Evolutionary conservation across 495 filamentous ascomycete genomes (phyloP), one percentile per base, ranked within the genome.

Genomic region (Penicillium soppii): DNA sequence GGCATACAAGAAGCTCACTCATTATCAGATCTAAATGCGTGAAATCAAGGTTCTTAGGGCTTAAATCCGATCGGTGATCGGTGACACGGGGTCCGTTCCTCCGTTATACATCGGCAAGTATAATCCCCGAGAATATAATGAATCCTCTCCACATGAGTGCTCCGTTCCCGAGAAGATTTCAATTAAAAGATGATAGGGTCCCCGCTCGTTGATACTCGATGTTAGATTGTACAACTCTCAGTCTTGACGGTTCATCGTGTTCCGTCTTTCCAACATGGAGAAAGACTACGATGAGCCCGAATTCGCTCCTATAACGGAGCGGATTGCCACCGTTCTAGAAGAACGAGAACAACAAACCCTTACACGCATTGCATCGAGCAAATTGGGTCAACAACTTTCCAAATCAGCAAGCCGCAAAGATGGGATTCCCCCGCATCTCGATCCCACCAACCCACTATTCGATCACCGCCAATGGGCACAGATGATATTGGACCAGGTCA

Each of bases 401-500:
- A 45, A 43, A 12, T 35, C 54, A 10, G 41, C 52, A 7, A 62
- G 49, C 15, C 43, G 45, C 12, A 54, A 61, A 40, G 54, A 52
- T 2, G 46, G 29, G 10, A 44, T 53, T 17, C 77, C 78, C 46
- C 74, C 78, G 0, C 61, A 69, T 4, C 58, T 83, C 10, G 76
- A 84, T 62, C 81, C 81, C 32, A 62, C 59, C 38, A 71, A 63
- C 32, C 62, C 70, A 0, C 65, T 80, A 47, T 84, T 84, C 58
- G 74, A 79, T 61, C 70, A 79, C 5, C 65, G 76, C 22, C 63
- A 71, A 50, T 84, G 80, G 80, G 67, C 73, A 4, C 59, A 78
- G 62, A 66, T 72, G 58, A 56, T 65, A 1, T 21, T 73, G 25
- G 53, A 49, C 40, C 37, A 59, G 12, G 50, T 66, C 5, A 61